Percentiles rank a stretch among this genome's conserved stretches.
Evolutionary conservation across 768 basidiomycete genomes (phyloP).

Genomic region (Mrakia gelida): DNA sequence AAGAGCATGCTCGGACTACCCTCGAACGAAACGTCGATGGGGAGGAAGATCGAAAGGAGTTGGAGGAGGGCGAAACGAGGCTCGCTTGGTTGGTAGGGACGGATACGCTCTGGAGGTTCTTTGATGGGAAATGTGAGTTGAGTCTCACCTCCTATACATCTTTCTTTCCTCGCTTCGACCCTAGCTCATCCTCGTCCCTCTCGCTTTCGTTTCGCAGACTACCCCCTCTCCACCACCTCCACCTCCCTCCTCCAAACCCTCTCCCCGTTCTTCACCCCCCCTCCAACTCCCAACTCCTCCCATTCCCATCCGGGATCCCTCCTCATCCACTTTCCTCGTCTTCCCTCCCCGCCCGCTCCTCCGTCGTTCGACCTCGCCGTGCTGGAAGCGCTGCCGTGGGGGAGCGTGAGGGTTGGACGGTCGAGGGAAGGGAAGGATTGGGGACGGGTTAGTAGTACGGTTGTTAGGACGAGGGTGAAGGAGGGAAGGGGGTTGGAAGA

Average conservation of each 20-base stretch:
- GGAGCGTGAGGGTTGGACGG: not conserved
- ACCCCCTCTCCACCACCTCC: not conserved
- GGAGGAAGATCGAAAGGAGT: too few species aligned
- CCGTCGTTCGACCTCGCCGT: not conserved
- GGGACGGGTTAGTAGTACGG: constrained; percentile 9
- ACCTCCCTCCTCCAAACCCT: constrained; percentile 7
- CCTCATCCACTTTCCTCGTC: constrained; percentile 26
- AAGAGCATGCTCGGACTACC: not conserved
- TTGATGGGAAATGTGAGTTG: constrained; percentile 32
- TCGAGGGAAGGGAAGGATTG: constrained; percentile 1
- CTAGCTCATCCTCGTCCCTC: not conserved
- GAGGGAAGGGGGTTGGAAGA: not conserved
- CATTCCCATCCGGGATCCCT: not conserved
- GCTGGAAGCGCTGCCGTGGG: not conserved
- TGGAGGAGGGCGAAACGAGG: not conserved
- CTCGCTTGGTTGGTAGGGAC: constrained; percentile 30
- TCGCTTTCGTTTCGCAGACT: constrained; percentile 1
- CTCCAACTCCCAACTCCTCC: not conserved
- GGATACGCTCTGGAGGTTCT: constrained; percentile 31
- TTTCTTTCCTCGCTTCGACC: too few species aligned
- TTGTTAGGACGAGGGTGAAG: not conserved
- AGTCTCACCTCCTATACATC: too few species aligned
- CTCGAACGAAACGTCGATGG: not conserved
- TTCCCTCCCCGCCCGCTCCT: constrained; percentile 1
- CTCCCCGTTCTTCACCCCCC: constrained; percentile 18